phyloP scores from a whole-genome alignment of 1,284 basidiomycete species.

The Phenoliferia sp. region DNA sequence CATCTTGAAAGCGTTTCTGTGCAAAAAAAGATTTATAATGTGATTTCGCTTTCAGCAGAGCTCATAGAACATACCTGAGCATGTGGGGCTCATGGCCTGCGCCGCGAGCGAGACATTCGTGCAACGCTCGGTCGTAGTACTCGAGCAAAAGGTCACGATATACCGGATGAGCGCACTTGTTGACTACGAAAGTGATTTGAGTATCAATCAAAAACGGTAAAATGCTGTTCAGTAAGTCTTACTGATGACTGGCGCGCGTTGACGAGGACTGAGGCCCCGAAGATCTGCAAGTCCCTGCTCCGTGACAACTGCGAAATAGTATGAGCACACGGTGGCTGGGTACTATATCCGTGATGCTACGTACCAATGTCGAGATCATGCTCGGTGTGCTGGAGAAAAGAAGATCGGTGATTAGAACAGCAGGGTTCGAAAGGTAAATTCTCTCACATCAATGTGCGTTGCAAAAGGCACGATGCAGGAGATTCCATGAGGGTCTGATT shows the following conservation, averaged over 20 bases:
- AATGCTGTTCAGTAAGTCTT: slow-evolving; percentile 32
- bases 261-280: slow-evolving; percentile 50
- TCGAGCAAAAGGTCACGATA: slow-evolving; percentile 50
- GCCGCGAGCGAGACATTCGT: slow-evolving; percentile 50
- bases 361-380: slow-evolving; percentile 29
- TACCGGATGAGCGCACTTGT: slow-evolving; percentile 52
- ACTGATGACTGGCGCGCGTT: slow-evolving; percentile 52
- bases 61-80: slow-evolving; percentile 38
- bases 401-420: not conserved
- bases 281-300: slow-evolving; percentile 53
- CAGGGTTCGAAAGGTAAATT: not conserved
- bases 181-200: not conserved
- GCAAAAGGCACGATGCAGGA: slow-evolving; percentile 54
- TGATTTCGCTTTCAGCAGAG: not conserved
- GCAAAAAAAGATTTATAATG: slow-evolving; percentile 1
- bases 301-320: slow-evolving; percentile 21
- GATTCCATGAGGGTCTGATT: slow-evolving; percentile 52
- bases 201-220: not conserved
- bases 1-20: slow-evolving; percentile 11
- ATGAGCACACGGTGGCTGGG: not conserved
- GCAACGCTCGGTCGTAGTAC: slow-evolving; percentile 51
- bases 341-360: not conserved
- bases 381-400: slow-evolving; percentile 4
- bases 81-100: slow-evolving; percentile 54
- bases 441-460: slow-evolving; percentile 50